Base-by-base conservation (phyloP, 1,284 basidiomycete species). In the Ganoderma resinaceum region DNA sequence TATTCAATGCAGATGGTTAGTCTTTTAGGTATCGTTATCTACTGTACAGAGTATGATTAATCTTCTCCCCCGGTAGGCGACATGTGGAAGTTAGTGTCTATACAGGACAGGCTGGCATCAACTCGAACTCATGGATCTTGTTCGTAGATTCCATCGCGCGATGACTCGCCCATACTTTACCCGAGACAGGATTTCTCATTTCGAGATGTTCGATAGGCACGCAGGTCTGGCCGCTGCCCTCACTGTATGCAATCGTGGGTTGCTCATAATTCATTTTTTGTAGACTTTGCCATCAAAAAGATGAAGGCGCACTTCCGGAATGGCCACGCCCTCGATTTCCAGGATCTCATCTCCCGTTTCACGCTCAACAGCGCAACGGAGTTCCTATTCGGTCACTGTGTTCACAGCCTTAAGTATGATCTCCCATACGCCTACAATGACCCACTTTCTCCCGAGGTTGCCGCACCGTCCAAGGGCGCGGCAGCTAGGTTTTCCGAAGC, bases 331-430 rank as follows among this genome's bases (percentile, higher is more conserved):
- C 20, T 73, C 16, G 70, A 73, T 58, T 73, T 71, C 65, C 72
- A 73, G 75, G 81, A 83, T 65, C 67, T 80, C 29, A 70, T 80
- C 46, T 74, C 79, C 16, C 75, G 82, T 16, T 82, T 84, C 72
- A 83, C 82, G 1, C 76, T 84, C 46, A 82, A 83, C 69, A 77
- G 78, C 40, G 81, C 82, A 0, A 80, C 81, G 7, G 82, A 83
- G 61, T 83, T 83, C 70, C 78, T 84, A 61, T 84, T 84, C 70
- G 81, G 79, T 16, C 68, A 70, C n/a, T 77, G 78, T 63, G 79
- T 82, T n/a, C 64, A 80, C 67, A 78, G 78, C 37, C 77, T 84
- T 33, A 46, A 66, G 18, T 74, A 72, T 20, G 66, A 71, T 16
- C 74, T 82, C 0, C 81, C 81, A 12, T 80, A 79, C 62, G 78